Base-by-base conservation (phyloP, 2,329 filamentous ascomycete genomes). In the Fusarium sp. region DNA sequence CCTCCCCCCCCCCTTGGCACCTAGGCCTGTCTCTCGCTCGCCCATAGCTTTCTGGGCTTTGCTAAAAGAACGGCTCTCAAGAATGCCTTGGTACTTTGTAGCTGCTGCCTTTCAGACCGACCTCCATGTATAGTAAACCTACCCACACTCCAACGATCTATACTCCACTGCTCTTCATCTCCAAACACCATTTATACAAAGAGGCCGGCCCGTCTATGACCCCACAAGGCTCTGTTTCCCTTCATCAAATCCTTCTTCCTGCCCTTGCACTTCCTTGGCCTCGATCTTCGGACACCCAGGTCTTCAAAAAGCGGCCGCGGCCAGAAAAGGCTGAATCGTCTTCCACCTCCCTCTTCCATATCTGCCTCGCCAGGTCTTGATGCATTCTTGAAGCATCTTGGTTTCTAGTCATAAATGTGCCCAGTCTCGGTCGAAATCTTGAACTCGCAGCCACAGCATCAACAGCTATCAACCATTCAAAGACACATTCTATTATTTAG, bases 281-380 rank as follows among this genome's bases (percentile, higher is more conserved):
- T 67, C 50, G 49, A 59, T 63, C 65, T 60, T 48, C 52, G 44
- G 49, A 54, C 68, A 62, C 60, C 69, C 58, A 57, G 57, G 72
- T 67, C 70, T 66, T 61, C 61, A 75, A 71, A 76, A 75, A 70
- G 63, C 56, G 69, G 75, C 68, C 76, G 62, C 61, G 62, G 67
- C 74, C 70, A 76, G 57, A 65, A 72, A 77, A 77, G 76, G 75
- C 76, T 76, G 69, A 75, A 63, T 73, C 50, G 29, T 52, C 35
- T 42, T 48, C 48, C 50, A 43, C 49, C 52, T 64, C 39, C 43
- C 50, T 56, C 57, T 60, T 63, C 58, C 66, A 57, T 67, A 68
- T 75, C 69, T 73, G 71, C 70, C 69, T 77, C 66, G 67, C 56
- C 66, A 53, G 41, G 57, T 64, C 53, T 59, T 52, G 48, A 67